Conservation (phyloP, 2,329 filamentous ascomycete species). For the Ophiostoma sp. region DNA sequence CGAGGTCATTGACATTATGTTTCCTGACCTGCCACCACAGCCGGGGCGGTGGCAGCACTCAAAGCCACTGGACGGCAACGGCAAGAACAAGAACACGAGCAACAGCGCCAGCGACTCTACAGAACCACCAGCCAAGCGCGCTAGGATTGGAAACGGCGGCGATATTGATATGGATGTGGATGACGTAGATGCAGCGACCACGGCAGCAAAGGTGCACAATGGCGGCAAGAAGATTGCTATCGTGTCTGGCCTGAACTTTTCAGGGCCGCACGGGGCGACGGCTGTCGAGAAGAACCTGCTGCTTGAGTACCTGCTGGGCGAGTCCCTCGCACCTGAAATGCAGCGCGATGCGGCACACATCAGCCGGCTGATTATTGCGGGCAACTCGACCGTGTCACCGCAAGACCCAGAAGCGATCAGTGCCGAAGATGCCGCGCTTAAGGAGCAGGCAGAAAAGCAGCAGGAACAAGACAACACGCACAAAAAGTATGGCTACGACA, state of each 20-base stretch:
- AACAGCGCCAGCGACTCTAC: slow-evolving; percentile 23
- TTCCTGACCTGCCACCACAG: slow-evolving; percentile 80
- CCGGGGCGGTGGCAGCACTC: slow-evolving; percentile 71
- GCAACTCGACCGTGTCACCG: slow-evolving; percentile 60
- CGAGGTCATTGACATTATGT: slow-evolving; percentile 82
- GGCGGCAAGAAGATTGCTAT: slow-evolving; percentile 63
- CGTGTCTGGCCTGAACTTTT: slow-evolving; percentile 82
- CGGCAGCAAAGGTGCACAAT: slow-evolving; percentile 30
- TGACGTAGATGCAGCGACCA: slow-evolving; percentile 51
- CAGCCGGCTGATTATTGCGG: slow-evolving; percentile 81
- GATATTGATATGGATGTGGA: slow-evolving; percentile 53
- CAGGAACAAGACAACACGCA: slow-evolving; percentile 37
- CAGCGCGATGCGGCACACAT: slow-evolving; percentile 63
- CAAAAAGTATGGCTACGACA: slow-evolving; percentile 94
- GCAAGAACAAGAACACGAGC: slow-evolving; percentile 30
- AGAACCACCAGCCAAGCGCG: slow-evolving; percentile 26
- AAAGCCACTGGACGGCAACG: slow-evolving; percentile 38
- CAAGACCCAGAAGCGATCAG: slow-evolving; percentile 12
- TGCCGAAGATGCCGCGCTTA: neutral
- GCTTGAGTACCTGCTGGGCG: slow-evolving; percentile 81
- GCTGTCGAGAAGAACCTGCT: slow-evolving; percentile 71
- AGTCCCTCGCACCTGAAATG: slow-evolving; percentile 57
- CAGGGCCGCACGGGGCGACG: slow-evolving; percentile 65
- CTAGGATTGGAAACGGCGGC: slow-evolving; percentile 36
- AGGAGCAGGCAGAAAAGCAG: slow-evolving; percentile 21